Base-by-base conservation (phyloP, 148 eudicot species). In the Amaranthus cruentus region DNA sequence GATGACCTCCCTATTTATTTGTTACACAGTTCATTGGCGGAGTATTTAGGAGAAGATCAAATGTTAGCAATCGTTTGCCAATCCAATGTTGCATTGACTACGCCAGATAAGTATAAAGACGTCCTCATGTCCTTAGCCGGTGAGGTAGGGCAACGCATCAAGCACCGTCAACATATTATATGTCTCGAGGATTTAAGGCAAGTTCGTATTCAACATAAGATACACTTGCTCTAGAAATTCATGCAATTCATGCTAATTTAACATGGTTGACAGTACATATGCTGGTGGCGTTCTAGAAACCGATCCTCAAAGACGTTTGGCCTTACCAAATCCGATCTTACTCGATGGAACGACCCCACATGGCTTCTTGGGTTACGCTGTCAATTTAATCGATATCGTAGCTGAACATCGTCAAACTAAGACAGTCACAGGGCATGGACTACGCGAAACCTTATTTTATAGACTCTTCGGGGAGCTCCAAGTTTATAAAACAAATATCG, bases 111-210 rank as follows among this genome's bases (percentile, higher is more conserved):
- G 14, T 83, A 81, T 82, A 84, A 80, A 63, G 8, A 12, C 64
- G 77, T 69, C 49, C 77, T 90, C 14, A 48, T 66, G 55, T 70
- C 72, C 21, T 15, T 78, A 6, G 90, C 88, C 46, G 46, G 71
- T 21, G 64, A 72, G 42, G 21, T 67, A 43, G 86, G 85, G 53
- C 68, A n/a, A 70, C 43, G 73, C 69, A 67, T 81, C 46, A 66
- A n/a, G 69, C 82, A 81, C 47, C 80, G 85, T 48, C 86, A 73
- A 60, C 66, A 46, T 67, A 77, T 85, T 53, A 76, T 87, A 58
- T 84, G 86, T 73, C 88, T 87, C n/a, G 90, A 91, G 71, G 90
- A 89, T 67, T 74, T 75, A 59, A 89, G 90, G 97, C 81, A 82
- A 75, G 82, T 82, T 15, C 18, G 4, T 62, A 51, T 69, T 0